Base-by-base conservation (phyloP, 2,329 filamentous ascomycete genomes). In the Aspergillus piperis region DNA sequence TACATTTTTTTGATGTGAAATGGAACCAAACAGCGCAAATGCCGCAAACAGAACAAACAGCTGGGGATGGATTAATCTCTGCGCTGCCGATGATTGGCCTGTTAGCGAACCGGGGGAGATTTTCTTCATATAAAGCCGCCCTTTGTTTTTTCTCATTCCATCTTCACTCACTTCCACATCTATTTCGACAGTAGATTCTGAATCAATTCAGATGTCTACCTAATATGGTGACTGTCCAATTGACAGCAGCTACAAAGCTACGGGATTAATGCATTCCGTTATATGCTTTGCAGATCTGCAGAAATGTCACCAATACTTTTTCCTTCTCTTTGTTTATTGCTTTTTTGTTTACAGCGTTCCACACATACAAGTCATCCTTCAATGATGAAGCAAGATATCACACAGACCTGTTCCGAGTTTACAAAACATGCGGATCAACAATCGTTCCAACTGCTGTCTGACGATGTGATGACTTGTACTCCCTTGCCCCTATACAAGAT, bases 371-470 rank as follows among this genome's bases (percentile, higher is more conserved):
- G n/a, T 44, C 38, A 52, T 51, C 39, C 62, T 64, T 64, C 62
- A 70, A 80, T 84, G 83, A 84, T 84, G 83, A 85, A 80, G 79
- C 74, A 75, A 75, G 78, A 81, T 84, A 81, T 81, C 73, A 86
- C 76, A 80, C 78, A 80, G 75, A 80, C 76, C 77, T 80, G 77
- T 91, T 90, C 91, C 90, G 88, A 91, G 80, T 32, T 55, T 83
- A 13, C 5, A 81, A 81, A 79, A 80, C 85, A 71, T 81, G 78
- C 75, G 75, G 78, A 81, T 70, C 67, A 73, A 68, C 60, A 75
- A 76, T 78, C 72, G 70, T 75, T 75, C 73, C 75, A 79, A 79
- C 73, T 80, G 76, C 76, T 80, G 74, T 78, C 78, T 83, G 82
- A 83, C 56, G 63, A 67, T 70, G 65, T 66, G 63, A 63, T 61